Base-by-base conservation (phyloP, 768 basidiomycete species). In the Russula emetica region DNA sequence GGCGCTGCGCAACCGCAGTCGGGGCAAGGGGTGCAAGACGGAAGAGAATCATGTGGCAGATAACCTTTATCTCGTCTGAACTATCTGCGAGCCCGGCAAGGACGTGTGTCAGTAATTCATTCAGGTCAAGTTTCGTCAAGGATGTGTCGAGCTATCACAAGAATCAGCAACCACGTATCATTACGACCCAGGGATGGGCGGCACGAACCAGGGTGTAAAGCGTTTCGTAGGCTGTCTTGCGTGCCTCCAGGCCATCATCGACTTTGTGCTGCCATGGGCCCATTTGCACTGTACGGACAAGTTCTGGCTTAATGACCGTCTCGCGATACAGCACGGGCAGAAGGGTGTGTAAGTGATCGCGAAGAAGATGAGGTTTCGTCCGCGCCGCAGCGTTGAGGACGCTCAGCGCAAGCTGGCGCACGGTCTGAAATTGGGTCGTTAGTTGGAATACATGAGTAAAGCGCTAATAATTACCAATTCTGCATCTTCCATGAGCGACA, bases 191-290 rank as follows among this genome's bases (percentile, higher is more conserved):
- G 28, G 11, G 20, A 10, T 24, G n/a, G 34, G 34, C 26, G 42
- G 38, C 28, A n/a, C 88, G 69, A 69, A 94, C 93, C 69, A 98
- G 75, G 22, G 94, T 97, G 73, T 97, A 95, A 80, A 98, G 92
- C 1, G 94, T 94, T 75, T 99, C 97, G 75, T 92, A 98, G 2
- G 97, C 96, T 0, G 92, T 95, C 80, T 98, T 98, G 63, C 97
- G 86, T 24, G 94, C 87, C 67, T 98, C 96, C 45, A 98, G 80
- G 54, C 97, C 97, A 67, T 98, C 95, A 70, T 99, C 97, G 58
- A 97, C 92, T 73, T 91, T 94, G 76, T 96, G 93, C 30, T 88
- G 91, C 94, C 94, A 97, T 2, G 94, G 94, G 24, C 94, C 94
- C 94, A 97, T 97, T 72, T 94, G 92, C 14, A 97, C 94, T 1